Conservation (phyloP, 192 early-diverging fungal genomes). For the Thamnidium elegans region DNA sequence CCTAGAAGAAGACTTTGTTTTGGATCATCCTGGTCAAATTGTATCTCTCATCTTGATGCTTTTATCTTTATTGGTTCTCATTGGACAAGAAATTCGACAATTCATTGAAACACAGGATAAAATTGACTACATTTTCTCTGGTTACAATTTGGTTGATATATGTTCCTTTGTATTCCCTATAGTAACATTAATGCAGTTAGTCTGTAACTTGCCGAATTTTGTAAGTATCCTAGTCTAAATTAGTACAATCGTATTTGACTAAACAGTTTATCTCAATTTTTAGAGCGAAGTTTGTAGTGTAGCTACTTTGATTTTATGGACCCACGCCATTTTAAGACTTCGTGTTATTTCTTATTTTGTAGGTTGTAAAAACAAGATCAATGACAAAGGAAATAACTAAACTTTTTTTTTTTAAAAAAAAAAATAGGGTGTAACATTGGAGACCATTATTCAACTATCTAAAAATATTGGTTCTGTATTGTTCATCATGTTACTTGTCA, state of each 20-base stretch:
- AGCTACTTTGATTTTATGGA: slow-evolving; percentile 14
- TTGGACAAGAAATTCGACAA: slow-evolving; percentile 6
- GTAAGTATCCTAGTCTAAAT: too few species aligned
- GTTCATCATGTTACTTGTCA: slow-evolving; percentile 1
- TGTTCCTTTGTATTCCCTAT: not conserved
- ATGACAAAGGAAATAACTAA: not conserved
- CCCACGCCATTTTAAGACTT: slow-evolving; percentile 16
- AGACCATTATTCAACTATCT: slow-evolving; percentile 15
- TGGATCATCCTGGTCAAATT: not conserved
- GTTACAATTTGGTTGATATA: slow-evolving; percentile 17
- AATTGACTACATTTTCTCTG: not conserved
- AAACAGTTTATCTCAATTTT: too few species aligned
- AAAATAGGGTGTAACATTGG: slow-evolving; percentile 10
- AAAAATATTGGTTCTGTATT: slow-evolving; percentile 8
- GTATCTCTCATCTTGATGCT: slow-evolving; percentile 5
- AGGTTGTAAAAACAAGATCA: not conserved
- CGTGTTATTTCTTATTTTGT: slow-evolving; percentile 12
- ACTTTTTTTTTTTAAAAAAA: not conserved
- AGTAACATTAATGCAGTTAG: not conserved
- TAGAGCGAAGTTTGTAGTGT: slow-evolving; percentile 2
- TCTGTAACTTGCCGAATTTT: too few species aligned
- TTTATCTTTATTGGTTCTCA: not conserved
- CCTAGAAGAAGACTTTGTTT: not conserved
- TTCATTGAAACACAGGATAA: not conserved
- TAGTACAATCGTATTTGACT: too few species aligned